Conservation (phyloP, 129 eudicot species). For the Flaveria bidentis region DNA sequence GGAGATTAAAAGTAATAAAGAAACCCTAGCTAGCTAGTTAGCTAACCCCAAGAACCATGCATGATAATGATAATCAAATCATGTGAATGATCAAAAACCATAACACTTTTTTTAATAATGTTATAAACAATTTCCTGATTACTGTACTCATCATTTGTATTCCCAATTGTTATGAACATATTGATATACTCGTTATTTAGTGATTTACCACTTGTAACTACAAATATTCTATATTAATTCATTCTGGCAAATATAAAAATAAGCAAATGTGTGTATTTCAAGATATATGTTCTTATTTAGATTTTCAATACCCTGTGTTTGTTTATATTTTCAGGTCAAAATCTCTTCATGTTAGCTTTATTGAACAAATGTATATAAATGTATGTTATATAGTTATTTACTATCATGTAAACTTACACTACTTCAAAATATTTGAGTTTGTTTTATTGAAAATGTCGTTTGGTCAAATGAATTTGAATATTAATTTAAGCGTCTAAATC, state of each 20-base stretch:
- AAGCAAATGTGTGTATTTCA: not conserved
- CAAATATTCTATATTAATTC: not conserved
- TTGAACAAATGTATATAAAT: not conserved
- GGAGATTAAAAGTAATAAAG: slow-evolving; percentile 21
- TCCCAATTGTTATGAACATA: slow-evolving; percentile 25
- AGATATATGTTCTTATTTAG: not conserved
- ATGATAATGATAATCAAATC: slow-evolving; percentile 33
- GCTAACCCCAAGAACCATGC: slow-evolving; percentile 30
- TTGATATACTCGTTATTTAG: slow-evolving; percentile 26
- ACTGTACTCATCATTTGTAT: slow-evolving; percentile 29
- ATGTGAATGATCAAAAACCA: slow-evolving; percentile 34
- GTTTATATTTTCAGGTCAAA: not conserved
- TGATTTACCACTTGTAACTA: not conserved
- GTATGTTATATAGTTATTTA: not conserved
- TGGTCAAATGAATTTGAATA: not conserved
- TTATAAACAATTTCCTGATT: slow-evolving; percentile 2
- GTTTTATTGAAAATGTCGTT: not conserved
- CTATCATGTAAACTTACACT: too few relatives aligned
- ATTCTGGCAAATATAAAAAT: not conserved
- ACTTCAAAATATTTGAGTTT: not conserved
- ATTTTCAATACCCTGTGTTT: not conserved
- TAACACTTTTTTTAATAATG: slow-evolving; percentile 1
- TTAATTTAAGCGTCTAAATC: not conserved
- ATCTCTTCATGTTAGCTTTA: not conserved
- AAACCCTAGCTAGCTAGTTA: slow-evolving; percentile 36